Evolutionary conservation across 2,329 filamentous ascomycete genomes (phyloP).

Genomic region (Neurospora crassa): DNA sequence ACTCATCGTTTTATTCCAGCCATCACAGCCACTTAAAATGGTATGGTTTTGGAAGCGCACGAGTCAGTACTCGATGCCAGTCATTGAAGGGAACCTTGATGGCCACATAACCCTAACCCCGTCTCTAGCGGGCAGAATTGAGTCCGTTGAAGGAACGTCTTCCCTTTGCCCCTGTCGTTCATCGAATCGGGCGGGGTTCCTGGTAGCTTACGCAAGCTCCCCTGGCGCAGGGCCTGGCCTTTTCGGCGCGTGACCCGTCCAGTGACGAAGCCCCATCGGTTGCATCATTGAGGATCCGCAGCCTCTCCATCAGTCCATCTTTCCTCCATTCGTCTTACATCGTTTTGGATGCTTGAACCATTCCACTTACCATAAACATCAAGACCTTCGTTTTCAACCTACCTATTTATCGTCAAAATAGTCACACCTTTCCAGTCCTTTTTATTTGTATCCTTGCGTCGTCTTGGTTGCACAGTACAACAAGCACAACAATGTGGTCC

Average conservation of each 20-base stretch:
- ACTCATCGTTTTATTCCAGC: background rate
- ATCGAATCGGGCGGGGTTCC: background rate
- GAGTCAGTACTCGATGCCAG: background rate
- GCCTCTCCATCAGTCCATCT: conserved; percentile 1
- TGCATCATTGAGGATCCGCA: conserved; percentile 8
- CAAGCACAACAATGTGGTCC: conserved; percentile 40
- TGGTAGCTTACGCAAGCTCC: conserved; percentile 17
- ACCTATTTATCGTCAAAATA: background rate
- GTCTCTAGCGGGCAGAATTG: too few species aligned
- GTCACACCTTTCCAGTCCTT: background rate
- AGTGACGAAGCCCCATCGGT: conserved; percentile 6
- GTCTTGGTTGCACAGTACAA: background rate
- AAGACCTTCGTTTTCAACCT: background rate
- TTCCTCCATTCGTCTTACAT: background rate
- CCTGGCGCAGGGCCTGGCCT: conserved; percentile 5
- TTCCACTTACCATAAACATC: background rate
- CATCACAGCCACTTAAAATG: background rate
- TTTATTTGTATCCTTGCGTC: background rate
- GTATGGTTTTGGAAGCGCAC: background rate
- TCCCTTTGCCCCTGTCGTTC: background rate
- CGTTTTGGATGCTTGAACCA: background rate
- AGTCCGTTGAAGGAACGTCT: background rate
- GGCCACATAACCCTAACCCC: background rate
- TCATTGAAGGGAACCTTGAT: background rate
- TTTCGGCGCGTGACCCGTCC: conserved; percentile 1